Percentiles rank a stretch among this genome's conserved stretches.
These are phyloP conservation scores for Posidonia australis DNA, from an alignment of 106 monocot genomes.

Conservation along the genomic window DNA sequence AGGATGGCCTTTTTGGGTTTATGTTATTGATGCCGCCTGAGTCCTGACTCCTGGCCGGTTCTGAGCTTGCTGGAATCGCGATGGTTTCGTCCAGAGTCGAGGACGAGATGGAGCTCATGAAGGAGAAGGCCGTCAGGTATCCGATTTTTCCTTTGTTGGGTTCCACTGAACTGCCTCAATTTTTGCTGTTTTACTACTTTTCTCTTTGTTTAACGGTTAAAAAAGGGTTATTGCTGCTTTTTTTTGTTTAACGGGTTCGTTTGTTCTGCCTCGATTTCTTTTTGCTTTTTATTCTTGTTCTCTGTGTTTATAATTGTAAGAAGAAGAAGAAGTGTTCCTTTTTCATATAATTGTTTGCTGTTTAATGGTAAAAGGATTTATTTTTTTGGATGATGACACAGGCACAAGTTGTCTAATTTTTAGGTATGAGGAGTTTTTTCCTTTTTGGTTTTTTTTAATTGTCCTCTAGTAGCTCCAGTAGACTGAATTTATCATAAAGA, in stretches of 20 bases:
- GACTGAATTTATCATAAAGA: not conserved
- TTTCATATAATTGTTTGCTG: not conserved
- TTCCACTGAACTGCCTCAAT: not conserved
- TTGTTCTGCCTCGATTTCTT: too few relatives aligned
- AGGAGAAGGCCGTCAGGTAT: conserved; percentile 6
- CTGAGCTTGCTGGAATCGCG: not conserved
- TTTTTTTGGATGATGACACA: too few relatives aligned
- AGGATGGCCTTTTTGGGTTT: too few relatives aligned
- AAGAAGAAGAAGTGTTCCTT: not conserved
- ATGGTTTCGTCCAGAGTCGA: conserved; percentile 2
- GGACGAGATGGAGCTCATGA: conserved; percentile 8
- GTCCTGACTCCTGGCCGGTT: too few relatives aligned
- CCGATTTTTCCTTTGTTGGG: not conserved
- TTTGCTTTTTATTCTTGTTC: not conserved
- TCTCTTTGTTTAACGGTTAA: too few relatives aligned
- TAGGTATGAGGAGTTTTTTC: too few relatives aligned
- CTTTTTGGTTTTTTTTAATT: not conserved
- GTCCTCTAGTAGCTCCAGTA: not conserved
- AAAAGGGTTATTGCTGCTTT: too few relatives aligned
- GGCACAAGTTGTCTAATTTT: too few relatives aligned
- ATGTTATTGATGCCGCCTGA: too few relatives aligned
- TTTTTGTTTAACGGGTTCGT: too few relatives aligned
- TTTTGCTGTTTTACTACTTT: not conserved
- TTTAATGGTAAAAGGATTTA: too few relatives aligned
- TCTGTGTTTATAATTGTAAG: not conserved